These are phyloP conservation scores for Irineochytrium annulatum DNA, from an alignment of 192 early-diverging fungal species.

Conservation along the genomic window DNA sequence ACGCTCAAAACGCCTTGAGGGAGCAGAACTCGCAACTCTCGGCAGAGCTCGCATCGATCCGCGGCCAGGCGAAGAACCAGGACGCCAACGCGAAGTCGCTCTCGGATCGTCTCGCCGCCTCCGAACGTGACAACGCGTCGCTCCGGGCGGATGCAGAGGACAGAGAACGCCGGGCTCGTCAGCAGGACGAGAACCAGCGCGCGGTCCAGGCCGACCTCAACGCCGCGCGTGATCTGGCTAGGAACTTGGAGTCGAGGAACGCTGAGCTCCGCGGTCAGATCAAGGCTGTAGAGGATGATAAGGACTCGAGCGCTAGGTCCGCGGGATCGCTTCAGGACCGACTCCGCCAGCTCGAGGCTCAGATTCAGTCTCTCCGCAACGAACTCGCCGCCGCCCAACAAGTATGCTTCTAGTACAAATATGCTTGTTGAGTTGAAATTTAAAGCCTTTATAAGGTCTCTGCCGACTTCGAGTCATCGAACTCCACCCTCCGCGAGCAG, in stretches of 20 bases:
- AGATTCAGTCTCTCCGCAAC: not conserved
- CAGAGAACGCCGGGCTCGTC: not conserved
- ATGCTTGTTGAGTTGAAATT: too few species aligned
- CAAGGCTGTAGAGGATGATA: not conserved
- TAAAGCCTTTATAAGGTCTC: too few species aligned
- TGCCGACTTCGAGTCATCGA: not conserved
- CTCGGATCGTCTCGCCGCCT: not conserved
- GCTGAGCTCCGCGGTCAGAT: not conserved
- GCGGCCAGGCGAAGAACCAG: not conserved
- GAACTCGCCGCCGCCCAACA: not conserved
- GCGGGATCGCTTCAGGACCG: not conserved
- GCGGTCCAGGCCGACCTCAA: not conserved
- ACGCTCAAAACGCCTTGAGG: not conserved
- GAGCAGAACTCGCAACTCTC: not conserved
- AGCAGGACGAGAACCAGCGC: not conserved
- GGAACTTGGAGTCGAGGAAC: not conserved
- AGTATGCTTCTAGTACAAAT: too few species aligned
- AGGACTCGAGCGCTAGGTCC: not conserved
- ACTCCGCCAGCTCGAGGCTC: not conserved
- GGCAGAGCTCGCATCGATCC: not conserved
- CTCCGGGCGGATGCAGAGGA: not conserved
- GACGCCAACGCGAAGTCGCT: not conserved
- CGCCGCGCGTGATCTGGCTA: not conserved
- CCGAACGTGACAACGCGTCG: not conserved
- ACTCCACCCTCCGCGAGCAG: not conserved